These are phyloP conservation scores for Didymella glomerata DNA, from an alignment of 2,329 filamentous ascomycete genomes.

Conservation along the genomic window DNA sequence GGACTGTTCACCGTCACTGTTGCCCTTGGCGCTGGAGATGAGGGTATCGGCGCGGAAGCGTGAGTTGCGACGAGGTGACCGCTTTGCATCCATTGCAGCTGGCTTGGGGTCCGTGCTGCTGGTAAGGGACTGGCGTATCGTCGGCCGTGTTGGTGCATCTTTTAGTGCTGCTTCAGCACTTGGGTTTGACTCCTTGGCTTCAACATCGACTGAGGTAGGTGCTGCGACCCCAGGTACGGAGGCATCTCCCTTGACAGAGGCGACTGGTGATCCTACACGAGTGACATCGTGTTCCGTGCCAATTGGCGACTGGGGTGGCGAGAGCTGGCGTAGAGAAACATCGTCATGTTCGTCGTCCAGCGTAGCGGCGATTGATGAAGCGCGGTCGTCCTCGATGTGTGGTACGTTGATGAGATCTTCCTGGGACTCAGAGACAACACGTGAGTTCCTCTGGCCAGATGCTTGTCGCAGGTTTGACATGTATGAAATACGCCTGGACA, in stretches of 20 bases:
- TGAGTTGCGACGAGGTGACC: constrained; percentile 20
- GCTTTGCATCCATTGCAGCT: constrained; percentile 19
- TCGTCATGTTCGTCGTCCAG: constrained; percentile 68
- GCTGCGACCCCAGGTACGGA: background rate
- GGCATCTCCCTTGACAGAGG: background rate
- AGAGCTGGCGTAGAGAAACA: constrained; percentile 43
- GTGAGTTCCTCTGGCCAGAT: constrained; percentile 29
- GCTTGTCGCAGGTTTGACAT: constrained; percentile 42
- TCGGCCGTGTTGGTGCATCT: constrained; percentile 5
- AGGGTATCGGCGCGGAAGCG: constrained; percentile 33
- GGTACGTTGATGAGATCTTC: constrained; percentile 49
- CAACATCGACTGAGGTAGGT: background rate
- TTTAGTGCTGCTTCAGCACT: background rate
- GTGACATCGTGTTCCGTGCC: constrained; percentile 23
- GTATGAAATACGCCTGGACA: constrained; percentile 50
- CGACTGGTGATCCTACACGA: background rate
- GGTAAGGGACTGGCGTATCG: constrained; percentile 34
- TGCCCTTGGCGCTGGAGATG: constrained; percentile 28
- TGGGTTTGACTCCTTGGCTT: background rate
- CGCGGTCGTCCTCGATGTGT: constrained; percentile 51
- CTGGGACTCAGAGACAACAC: constrained; percentile 39
- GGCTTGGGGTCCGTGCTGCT: constrained; percentile 47
- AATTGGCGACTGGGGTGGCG: constrained; percentile 40
- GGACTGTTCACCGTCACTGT: constrained; percentile 33
- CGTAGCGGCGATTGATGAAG: constrained; percentile 60